Evolutionary conservation across 164 flowering plant genomes (phyloP).

Genomic region (Aristolochia contorta): DNA sequence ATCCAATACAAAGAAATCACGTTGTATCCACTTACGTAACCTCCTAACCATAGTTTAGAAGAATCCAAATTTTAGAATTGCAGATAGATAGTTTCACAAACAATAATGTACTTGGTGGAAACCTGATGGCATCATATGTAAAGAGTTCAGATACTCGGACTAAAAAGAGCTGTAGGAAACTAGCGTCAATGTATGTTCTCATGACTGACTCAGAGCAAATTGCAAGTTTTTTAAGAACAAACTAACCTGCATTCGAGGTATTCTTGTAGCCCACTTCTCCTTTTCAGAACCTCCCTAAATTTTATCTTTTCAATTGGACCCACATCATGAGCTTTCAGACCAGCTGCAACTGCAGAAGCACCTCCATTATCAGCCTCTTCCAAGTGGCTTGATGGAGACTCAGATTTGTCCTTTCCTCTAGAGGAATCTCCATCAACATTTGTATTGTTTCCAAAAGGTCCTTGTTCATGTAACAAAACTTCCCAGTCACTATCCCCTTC

Average conservation of each 20-base stretch:
- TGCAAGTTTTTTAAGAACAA: too few relatives aligned
- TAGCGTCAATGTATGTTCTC: too few relatives aligned
- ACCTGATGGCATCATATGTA: too few relatives aligned
- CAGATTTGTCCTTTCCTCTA: slow-evolving; percentile 33
- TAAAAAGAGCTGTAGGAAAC: too few relatives aligned
- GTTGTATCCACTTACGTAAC: too few relatives aligned
- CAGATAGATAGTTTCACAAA: too few relatives aligned
- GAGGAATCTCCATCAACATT: slow-evolving; percentile 20
- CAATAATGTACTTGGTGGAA: too few relatives aligned
- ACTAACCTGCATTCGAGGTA: slow-evolving; percentile 89
- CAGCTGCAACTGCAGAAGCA: slow-evolving; percentile 71
- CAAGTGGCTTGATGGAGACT: slow-evolving; percentile 22
- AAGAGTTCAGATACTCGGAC: too few relatives aligned
- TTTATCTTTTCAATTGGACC: slow-evolving; percentile 79
- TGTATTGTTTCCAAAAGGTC: slow-evolving; percentile 20
- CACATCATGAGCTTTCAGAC: slow-evolving; percentile 72
- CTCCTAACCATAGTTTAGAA: too few relatives aligned
- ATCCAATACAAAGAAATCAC: neutral
- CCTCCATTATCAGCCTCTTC: slow-evolving; percentile 52
- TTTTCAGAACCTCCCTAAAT: slow-evolving; percentile 84
- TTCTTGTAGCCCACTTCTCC: slow-evolving; percentile 89
- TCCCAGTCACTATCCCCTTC: slow-evolving; percentile 97
- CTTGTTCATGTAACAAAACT: slow-evolving; percentile 38
- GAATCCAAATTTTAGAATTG: too few relatives aligned
- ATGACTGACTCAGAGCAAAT: too few relatives aligned